A percentile compares a stretch with the other conserved stretches of the same genome.
These are phyloP conservation scores for Diaporthe ilicicola DNA, from an alignment of 2,329 filamentous ascomycete genomes.

Conservation along the genomic window DNA sequence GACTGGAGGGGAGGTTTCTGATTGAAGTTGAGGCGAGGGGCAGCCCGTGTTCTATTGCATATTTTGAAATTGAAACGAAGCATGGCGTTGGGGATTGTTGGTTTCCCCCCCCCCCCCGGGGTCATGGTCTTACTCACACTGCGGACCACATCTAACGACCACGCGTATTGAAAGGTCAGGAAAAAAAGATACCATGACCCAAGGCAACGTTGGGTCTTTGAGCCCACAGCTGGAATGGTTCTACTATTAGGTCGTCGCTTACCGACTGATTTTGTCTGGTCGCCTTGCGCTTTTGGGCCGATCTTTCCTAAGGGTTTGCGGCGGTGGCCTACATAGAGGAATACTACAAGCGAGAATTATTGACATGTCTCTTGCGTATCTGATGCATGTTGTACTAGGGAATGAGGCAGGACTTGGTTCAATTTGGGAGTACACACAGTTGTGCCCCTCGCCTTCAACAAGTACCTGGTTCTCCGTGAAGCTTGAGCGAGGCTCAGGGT, in stretches of 20 bases:
- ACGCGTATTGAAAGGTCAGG: neutral
- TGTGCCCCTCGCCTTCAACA: neutral
- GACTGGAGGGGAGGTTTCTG: constrained; percentile 5
- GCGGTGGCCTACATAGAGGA: constrained; percentile 22
- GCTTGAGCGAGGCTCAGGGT: neutral
- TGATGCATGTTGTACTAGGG: neutral
- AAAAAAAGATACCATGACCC: constrained; percentile 19
- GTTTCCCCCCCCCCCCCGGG: no score
- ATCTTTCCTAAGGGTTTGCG: neutral
- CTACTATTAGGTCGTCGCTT: neutral
- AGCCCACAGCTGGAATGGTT: constrained; percentile 8
- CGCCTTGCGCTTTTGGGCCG: neutral
- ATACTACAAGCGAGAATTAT: constrained; percentile 13
- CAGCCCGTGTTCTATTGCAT: constrained; percentile 23
- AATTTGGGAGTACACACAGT: no score
- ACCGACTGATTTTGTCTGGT: constrained; percentile 1
- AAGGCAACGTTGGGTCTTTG: neutral
- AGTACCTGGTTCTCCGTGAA: neutral
- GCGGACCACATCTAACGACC: constrained; percentile 6
- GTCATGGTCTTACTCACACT: neutral
- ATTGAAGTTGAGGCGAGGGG: neutral
- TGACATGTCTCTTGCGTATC: neutral
- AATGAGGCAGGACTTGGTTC: neutral
- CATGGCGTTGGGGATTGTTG: constrained; percentile 29
- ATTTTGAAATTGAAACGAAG: constrained; percentile 29